Percentiles rank a stretch among this genome's conserved stretches.
phyloP scores from a whole-genome alignment of 768 basidiomycete genomes.

The Leccinellum albellum region DNA sequence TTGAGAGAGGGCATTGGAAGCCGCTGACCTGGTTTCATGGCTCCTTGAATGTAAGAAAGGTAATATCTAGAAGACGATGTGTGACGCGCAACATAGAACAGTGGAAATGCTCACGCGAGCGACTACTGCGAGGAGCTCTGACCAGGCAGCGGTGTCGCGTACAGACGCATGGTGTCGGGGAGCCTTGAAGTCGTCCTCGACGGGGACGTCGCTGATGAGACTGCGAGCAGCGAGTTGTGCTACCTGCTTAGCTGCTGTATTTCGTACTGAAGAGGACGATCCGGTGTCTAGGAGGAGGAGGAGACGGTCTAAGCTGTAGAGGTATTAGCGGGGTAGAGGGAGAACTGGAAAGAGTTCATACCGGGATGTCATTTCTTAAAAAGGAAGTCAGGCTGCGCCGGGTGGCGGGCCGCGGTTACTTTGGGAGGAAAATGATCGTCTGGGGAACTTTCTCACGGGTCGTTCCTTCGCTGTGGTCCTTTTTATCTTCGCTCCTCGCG shows the following conservation, averaged over 20 bases:
- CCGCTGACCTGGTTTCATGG: conserved; percentile 88
- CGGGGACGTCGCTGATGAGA: conserved; percentile 76
- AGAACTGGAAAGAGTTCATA: conserved; percentile 22
- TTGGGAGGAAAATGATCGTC: conserved; percentile 42
- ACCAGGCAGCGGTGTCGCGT: conserved; percentile 77
- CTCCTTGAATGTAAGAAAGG: conserved; percentile 89
- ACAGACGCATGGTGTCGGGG: conserved; percentile 54
- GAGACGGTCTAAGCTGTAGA: conserved; percentile 87
- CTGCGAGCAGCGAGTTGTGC: conserved; percentile 87
- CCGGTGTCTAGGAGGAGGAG: conserved; percentile 94
- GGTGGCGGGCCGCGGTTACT: conserved; percentile 40
- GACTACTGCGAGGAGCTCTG: conserved; percentile 85
- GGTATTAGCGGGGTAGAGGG: background rate
- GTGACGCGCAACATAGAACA: background rate
- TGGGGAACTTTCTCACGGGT: conserved; percentile 51
- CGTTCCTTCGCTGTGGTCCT: conserved; percentile 45
- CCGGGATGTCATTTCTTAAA: conserved; percentile 75
- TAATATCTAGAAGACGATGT: conserved; percentile 55
- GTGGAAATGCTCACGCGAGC: conserved; percentile 57
- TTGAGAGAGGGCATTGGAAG: conserved; percentile 82
- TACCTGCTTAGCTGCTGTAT: conserved; percentile 95
- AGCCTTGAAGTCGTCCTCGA: conserved; percentile 71
- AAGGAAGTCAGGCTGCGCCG: conserved; percentile 53
- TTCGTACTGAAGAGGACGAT: conserved; percentile 82
- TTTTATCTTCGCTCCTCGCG: conserved; percentile 55